Conservation (phyloP, 1,284 basidiomycete genomes). For the Sphaerobolus stellatus region DNA sequence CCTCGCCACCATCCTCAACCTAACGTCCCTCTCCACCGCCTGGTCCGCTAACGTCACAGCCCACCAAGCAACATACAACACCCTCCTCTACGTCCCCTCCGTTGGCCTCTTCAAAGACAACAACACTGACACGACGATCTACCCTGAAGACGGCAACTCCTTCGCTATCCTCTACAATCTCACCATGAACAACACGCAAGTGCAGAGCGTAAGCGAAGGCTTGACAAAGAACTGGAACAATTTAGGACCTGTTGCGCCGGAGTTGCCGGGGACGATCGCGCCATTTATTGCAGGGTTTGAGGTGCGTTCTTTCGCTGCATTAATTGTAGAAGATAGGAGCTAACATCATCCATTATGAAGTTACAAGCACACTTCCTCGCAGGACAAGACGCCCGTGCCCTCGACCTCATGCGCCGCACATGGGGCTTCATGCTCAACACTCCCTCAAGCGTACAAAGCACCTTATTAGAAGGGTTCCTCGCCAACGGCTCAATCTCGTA, state of each 20-base stretch:
- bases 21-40: constrained; percentile 29
- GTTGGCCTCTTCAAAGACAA: constrained; percentile 51
- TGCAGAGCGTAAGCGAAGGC: constrained; percentile 41
- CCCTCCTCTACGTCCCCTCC: constrained; percentile 42
- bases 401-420: constrained; percentile 48
- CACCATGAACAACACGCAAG: constrained; percentile 39
- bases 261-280: constrained; percentile 51
- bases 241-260: constrained; percentile 47
- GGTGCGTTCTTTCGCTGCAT: constrained; percentile 27
- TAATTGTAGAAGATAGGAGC: not conserved
- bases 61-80: constrained; percentile 44
- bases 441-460: constrained; percentile 49
- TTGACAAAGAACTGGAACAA: constrained; percentile 50
- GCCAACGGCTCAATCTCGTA: constrained; percentile 50
- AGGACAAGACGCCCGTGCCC: constrained; percentile 46
- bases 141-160: constrained; percentile 53
- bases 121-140: constrained; percentile 36
- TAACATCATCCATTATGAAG: constrained; percentile 23
- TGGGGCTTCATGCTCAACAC: constrained; percentile 60
- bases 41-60: constrained; percentile 44
- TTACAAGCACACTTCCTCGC: constrained; percentile 52
- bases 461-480: constrained; percentile 50
- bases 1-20: constrained; percentile 44
- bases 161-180: constrained; percentile 51
- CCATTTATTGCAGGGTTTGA: constrained; percentile 53